These are phyloP conservation scores for Salvia hispanica DNA, from an alignment of 257 asterid genomes.

Conservation along the genomic window DNA sequence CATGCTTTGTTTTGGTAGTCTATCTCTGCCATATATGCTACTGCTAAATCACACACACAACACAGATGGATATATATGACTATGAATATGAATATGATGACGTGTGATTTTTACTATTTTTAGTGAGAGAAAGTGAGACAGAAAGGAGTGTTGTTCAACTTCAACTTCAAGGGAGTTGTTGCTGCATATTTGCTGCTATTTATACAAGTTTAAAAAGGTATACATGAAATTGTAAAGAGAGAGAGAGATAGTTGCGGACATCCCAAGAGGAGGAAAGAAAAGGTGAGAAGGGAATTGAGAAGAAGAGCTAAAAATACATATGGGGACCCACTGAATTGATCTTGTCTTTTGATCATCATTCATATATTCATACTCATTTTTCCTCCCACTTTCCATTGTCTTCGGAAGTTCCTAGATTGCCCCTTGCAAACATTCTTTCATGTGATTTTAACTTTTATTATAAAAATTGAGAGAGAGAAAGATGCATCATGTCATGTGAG, in stretches of 20 bases:
- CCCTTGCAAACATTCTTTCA: slow-evolving; percentile 22
- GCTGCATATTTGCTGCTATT: slow-evolving; percentile 74
- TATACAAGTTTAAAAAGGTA: slow-evolving; percentile 48
- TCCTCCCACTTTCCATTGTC: neutral
- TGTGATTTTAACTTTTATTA: neutral
- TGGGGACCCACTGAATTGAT: slow-evolving; percentile 49
- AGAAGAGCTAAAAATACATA: slow-evolving; percentile 38
- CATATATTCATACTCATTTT: neutral
- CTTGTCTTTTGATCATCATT: slow-evolving; percentile 44
- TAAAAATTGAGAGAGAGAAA: slow-evolving; percentile 34
- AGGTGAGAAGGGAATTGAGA: slow-evolving; percentile 32
- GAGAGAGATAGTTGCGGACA: slow-evolving; percentile 48
- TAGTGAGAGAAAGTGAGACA: slow-evolving; percentile 33
- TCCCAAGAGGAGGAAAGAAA: slow-evolving; percentile 40
- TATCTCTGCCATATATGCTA: slow-evolving; percentile 64
- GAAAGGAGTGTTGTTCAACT: neutral
- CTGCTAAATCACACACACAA: neutral
- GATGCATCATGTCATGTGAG: slow-evolving; percentile 49
- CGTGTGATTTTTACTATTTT: neutral
- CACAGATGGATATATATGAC: neutral
- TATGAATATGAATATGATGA: too few relatives aligned
- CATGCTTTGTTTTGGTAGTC: slow-evolving; percentile 52
- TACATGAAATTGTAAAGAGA: neutral
- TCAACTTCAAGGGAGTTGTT: slow-evolving; percentile 38
- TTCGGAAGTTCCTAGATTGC: slow-evolving; percentile 28